Base-by-base conservation (phyloP, 1,284 basidiomycete species). In the Fomitopsis palustris region DNA sequence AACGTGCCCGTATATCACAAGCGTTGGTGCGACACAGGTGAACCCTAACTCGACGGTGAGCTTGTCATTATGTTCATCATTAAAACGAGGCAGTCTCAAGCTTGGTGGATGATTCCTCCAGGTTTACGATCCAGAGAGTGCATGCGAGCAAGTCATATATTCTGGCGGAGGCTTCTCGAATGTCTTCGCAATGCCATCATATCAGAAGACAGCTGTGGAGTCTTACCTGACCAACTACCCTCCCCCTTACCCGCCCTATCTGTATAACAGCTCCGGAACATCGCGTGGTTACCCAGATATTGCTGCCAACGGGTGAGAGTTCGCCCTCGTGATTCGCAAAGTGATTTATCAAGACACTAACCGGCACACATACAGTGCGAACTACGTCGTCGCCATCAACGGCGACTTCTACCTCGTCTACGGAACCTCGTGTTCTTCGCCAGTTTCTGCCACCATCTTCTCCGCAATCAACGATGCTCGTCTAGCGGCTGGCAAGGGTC, bases 381-480 rank as follows among this genome's bases (percentile, higher is more conserved):
- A 69, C 56, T 55, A 62, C 59, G 27, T 59, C 54, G 38, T 64
- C 31, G 60, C 62, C 25, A 60, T 64, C 19, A 63, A 70, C 53
- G 60, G 62, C 27, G 65, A 65, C 29, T 75, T 75, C 58, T 77
- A 74, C 42, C 74, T 75, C 53, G 81, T 82, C 19, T 82, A 78
- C 35, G 82, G 76, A 72, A 73, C 61, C 73, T 77, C 59, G 64
- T 74, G 61, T 29, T 58, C 60, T 27, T 58, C 60, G 9, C 60
- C 60, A 2, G 60, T 61, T n/a, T 52, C 42, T 6, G 77, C 81
- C 19, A 80, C 73, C 3, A 72, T 88, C 53, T 67, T 88, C 4
- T 75, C 83, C 1, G 75, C 87, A 62, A 70, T 88, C 56, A 88
- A 88, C 62, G 86, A 88, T 62, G 81, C 77, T 1, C 75, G 80